Base-by-base conservation (phyloP, 345 rosid genomes). In the Aquilaria malaccensis region DNA sequence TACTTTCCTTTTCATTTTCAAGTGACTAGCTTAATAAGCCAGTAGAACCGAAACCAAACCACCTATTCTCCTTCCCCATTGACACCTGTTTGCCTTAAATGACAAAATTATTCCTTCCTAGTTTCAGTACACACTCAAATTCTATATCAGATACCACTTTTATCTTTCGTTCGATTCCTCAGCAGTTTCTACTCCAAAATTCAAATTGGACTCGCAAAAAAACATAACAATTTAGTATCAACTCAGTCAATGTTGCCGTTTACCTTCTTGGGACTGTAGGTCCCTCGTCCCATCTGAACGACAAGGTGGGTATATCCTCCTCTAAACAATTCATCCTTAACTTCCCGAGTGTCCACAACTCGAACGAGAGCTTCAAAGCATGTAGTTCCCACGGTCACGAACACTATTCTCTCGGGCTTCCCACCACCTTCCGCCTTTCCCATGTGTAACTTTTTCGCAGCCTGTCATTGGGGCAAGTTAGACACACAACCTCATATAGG, bases 341-440 rank as follows among this genome's bases (percentile, higher is more conserved):
- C 80, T 55, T 80, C 73, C 64, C 58, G 69, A 58, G 74, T 76
- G 63, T 83, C 89, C 66, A 76, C 81, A 3, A 79, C 83, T 71
- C 72, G 77, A 30, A 85, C 91, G 22, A 94, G 89, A 11, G 81
- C 83, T 77, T 87, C 96, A 31, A 93, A 94, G 66, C 89, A 76
- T 12, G 99, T 91, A 10, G 95, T 94, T 61, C 97, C 96, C 29
- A 86, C 97, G 0, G 96, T 94, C 62, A 88, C 89, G 62, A 94
- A 88, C 29, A 86, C 97, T 37, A 60, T 33, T 66, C 69, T 86
- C 71, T 81, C 78, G 7, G 58, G 54, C 64, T 55, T 70, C 47
- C 4, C 50, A 32, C 32, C 60, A 29, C 76, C 70, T 30, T 50
- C 75, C 7, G 10, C 37, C 33, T 62, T 74, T 65, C 64, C 83